Evolutionary conservation across 1,139 yeast genomes (phyloP).

Genomic region (Candida sanyaensis): DNA sequence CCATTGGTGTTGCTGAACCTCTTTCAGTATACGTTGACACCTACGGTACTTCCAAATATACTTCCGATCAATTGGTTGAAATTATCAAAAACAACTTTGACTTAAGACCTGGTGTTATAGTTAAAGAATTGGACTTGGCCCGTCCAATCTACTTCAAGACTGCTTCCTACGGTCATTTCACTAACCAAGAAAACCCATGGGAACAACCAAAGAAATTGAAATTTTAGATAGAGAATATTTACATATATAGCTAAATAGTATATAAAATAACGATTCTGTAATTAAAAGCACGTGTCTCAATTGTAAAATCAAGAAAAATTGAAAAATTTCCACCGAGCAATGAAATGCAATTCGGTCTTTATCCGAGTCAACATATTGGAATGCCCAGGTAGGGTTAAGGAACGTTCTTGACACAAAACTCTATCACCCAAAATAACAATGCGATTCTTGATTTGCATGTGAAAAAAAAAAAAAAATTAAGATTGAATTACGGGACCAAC

Average conservation of each 20-base stretch:
- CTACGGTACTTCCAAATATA: conserved; percentile 92
- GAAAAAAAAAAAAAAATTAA: too few relatives aligned
- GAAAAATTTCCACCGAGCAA: too few relatives aligned
- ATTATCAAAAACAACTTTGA: conserved; percentile 94
- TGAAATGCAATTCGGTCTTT: too few relatives aligned
- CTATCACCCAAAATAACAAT: too few relatives aligned
- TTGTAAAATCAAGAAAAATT: neutral
- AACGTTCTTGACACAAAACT: too few relatives aligned
- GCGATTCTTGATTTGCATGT: too few relatives aligned
- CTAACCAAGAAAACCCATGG: conserved; percentile 98
- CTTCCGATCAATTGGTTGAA: conserved; percentile 86
- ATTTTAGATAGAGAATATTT: conserved; percentile 43
- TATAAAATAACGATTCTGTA: neutral
- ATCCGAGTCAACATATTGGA: too few relatives aligned
- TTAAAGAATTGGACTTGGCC: conserved; percentile 93
- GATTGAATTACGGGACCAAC: too few relatives aligned
- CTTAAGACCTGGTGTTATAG: conserved; percentile 99
- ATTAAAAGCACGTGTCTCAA: neutral
- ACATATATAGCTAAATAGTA: neutral
- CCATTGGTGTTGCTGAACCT: conserved; percentile 99
- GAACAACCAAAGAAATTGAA: conserved; percentile 61
- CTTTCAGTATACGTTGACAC: conserved; percentile 96
- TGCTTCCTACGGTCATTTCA: conserved; percentile 99
- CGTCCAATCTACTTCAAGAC: conserved; percentile 99
- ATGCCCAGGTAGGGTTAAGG: too few relatives aligned